These are phyloP conservation scores for Cenchrus fungigraminus DNA, from an alignment of 176 grass and related monocot species.

Conservation along the genomic window DNA sequence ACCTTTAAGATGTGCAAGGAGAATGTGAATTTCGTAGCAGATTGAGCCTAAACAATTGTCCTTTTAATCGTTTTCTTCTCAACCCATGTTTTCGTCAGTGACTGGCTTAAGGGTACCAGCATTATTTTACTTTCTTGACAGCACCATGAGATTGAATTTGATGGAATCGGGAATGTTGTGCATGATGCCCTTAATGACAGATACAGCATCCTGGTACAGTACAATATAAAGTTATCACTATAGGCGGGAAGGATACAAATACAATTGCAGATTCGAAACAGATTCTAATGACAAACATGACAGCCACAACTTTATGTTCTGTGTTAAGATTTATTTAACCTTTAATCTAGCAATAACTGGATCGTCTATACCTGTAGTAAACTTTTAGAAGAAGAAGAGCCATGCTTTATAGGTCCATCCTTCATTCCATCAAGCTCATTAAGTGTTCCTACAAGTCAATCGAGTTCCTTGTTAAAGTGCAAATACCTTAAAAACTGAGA, in stretches of 20 bases:
- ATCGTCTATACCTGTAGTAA: slow-evolving; percentile 33
- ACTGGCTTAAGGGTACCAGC: background rate
- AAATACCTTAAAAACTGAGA: background rate
- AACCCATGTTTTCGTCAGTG: background rate
- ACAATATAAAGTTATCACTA: background rate
- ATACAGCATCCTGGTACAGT: slow-evolving; percentile 47
- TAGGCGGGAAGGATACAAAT: background rate
- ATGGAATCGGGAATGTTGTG: slow-evolving; percentile 39
- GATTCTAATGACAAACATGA: background rate
- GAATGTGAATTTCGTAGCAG: background rate
- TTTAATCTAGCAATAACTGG: background rate
- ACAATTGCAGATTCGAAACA: background rate
- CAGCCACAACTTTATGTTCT: background rate
- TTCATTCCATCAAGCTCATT: slow-evolving; percentile 58
- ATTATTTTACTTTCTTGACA: slow-evolving; percentile 37
- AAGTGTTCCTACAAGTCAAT: slow-evolving; percentile 39
- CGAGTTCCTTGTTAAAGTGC: background rate
- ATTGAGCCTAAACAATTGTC: background rate
- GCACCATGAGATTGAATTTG: slow-evolving; percentile 47
- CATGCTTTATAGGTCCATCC: slow-evolving; percentile 36
- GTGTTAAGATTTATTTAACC: background rate
- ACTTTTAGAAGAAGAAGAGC: slow-evolving; percentile 32
- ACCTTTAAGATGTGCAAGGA: background rate
- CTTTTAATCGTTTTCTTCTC: background rate
- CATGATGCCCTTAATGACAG: slow-evolving; percentile 45